Base-by-base conservation (phyloP, 2,329 filamentous ascomycete species). In the Leptographium lundbergii region DNA sequence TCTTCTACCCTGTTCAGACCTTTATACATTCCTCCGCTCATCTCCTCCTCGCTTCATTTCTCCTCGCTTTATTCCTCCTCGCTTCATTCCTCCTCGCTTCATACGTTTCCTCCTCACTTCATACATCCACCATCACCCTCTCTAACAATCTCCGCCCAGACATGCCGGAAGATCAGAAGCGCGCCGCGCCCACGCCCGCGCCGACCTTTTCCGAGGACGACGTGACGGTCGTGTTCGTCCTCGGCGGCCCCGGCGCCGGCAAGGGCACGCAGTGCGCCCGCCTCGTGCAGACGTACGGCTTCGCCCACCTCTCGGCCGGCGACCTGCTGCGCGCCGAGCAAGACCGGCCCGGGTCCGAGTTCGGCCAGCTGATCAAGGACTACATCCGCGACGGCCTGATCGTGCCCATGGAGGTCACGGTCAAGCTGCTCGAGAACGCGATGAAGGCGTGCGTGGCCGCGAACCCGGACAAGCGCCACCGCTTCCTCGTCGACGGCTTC, bases 351-450 rank as follows among this genome's bases (percentile, higher is more conserved):
- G 91, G 89, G 60, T 90, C 85, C 64, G 80, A 96, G 73, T 97
- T 95, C 71, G 94, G 94, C 70, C 84, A 91, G 65, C 81, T 97
- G 75, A 99, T 99, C 81, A 87, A 87, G 71, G 81, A 87, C 66
- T 91, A 94, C 77, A 99, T 99, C 79, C 89, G 87, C 69, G 87
- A 99, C 71, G 94, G 94, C 61, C 85, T 85, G 66, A 99, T 99
- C 72, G 94, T 99, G 63, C 94, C 94, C n/a, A 95, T 96, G 89
- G 92, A 97, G 73, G 91, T 97, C 56, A 99, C 94, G 6, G 87
- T 99, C 61, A 87, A 91, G 67, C 76, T 99, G 42, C 81, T 99
- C 51, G 91, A 96, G 75, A 95, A 96, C 73, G 90, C 91, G 60
- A 97, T 99, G 89, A 80, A 79, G 59, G 83, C 81, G 10, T 79